phyloP scores from a whole-genome alignment of 2,329 filamentous ascomycete genomes.

The Pseudovirgaria hyperparasitica region DNA sequence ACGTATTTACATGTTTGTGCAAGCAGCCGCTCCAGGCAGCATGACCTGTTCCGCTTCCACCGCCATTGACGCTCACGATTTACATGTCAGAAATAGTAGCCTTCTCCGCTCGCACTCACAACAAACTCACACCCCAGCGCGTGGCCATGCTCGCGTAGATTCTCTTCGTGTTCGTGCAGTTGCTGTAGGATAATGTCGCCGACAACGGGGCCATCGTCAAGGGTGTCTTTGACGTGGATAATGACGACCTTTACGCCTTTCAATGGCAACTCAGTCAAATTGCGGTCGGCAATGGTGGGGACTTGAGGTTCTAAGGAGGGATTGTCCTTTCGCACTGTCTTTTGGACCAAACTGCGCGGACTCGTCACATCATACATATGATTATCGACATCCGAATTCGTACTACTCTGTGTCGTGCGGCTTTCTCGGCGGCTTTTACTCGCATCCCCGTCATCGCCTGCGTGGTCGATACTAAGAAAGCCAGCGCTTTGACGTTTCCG shows the following conservation, averaged over 20 bases:
- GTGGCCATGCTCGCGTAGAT: constrained; percentile 32
- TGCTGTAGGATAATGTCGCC: constrained; percentile 58
- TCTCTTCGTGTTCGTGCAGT: constrained; percentile 49
- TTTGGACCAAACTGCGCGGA: too few species aligned
- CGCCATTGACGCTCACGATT: too few species aligned
- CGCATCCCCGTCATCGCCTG: background rate
- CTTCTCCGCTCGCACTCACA: constrained; percentile 54
- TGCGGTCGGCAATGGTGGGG: too few species aligned
- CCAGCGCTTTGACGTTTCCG: constrained; percentile 46
- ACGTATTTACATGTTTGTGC: too few species aligned
- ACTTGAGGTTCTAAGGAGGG: too few species aligned
- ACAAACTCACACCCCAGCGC: constrained; percentile 70
- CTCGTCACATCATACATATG: too few species aligned
- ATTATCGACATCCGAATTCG: too few species aligned
- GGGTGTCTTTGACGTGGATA: constrained; percentile 85
- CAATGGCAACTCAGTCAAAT: constrained; percentile 45
- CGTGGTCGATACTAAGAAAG: constrained; percentile 4
- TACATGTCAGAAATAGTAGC: constrained; percentile 32
- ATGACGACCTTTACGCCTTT: constrained; percentile 68
- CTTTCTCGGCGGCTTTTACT: too few species aligned
- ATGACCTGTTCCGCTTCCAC: too few species aligned
- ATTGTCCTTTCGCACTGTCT: too few species aligned
- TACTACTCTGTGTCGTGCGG: too few species aligned
- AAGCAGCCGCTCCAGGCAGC: too few species aligned
- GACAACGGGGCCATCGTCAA: constrained; percentile 55